These are phyloP conservation scores for Hanseniaspora clermontiae DNA, from an alignment of 805 yeast genomes.

Conservation along the genomic window DNA sequence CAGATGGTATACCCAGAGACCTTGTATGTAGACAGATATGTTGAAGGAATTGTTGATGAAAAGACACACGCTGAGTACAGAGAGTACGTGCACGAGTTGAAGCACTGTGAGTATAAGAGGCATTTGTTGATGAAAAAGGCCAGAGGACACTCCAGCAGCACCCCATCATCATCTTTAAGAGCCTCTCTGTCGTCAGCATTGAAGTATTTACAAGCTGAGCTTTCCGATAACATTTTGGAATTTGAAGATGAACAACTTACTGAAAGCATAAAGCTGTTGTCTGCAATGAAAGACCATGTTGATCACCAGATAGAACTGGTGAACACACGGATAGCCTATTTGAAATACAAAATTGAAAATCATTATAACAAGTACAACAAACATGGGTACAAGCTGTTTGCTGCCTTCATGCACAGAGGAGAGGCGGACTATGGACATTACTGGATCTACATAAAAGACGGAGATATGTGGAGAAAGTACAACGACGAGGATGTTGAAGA, in stretches of 20 bases:
- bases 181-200: slow-evolving; percentile 46
- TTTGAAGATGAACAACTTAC: slow-evolving; percentile 27
- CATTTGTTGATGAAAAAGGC: slow-evolving; percentile 28
- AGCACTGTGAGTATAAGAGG: slow-evolving; percentile 33
- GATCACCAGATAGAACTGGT: slow-evolving; percentile 35
- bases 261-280: slow-evolving; percentile 24
- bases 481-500: slow-evolving; percentile 92
- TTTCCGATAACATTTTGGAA: slow-evolving; percentile 31
- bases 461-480: slow-evolving; percentile 67
- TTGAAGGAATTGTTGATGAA: slow-evolving; percentile 43
- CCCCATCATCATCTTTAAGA: slow-evolving; percentile 29
- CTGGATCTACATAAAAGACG: slow-evolving; percentile 76
- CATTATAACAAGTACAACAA: slow-evolving; percentile 47
- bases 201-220: slow-evolving; percentile 39
- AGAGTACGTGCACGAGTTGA: slow-evolving; percentile 47
- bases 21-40: slow-evolving; percentile 75
- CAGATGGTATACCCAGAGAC: slow-evolving; percentile 70
- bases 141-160: slow-evolving; percentile 26
- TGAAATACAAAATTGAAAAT: slow-evolving; percentile 39
- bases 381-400: slow-evolving; percentile 72
- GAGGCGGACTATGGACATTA: slow-evolving; percentile 95
- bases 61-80: slow-evolving; percentile 22
- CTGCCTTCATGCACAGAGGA: slow-evolving; percentile 89
- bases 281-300: slow-evolving; percentile 35
- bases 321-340: slow-evolving; percentile 31